Evolutionary conservation across 176 grass and related monocot genomes (phyloP).

Genomic region (Aegilops tauschii): DNA sequence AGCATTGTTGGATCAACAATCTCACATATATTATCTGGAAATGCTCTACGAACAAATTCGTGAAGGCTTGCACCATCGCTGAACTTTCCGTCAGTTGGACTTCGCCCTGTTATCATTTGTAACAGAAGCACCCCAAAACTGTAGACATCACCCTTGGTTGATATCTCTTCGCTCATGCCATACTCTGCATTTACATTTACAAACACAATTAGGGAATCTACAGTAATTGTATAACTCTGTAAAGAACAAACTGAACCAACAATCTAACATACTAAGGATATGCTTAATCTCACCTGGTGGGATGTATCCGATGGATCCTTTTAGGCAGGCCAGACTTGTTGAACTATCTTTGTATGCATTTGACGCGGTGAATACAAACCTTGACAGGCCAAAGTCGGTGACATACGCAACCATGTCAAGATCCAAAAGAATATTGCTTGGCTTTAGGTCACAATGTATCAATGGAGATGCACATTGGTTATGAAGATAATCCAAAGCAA

Average conservation of each 20-base stretch:
- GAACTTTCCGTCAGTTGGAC: slow-evolving; percentile 6
- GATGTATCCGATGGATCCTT: slow-evolving; percentile 56
- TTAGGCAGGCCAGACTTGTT: slow-evolving; percentile 6
- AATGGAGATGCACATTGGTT: slow-evolving; percentile 20
- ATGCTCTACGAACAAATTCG: neutral
- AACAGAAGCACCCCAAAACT: slow-evolving; percentile 36
- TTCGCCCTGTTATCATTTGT: slow-evolving; percentile 20
- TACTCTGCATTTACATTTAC: slow-evolving; percentile 31
- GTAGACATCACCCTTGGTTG: slow-evolving; percentile 31
- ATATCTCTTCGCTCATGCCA: neutral
- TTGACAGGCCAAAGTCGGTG: slow-evolving; percentile 35
- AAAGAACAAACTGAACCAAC: neutral
- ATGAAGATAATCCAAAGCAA: slow-evolving; percentile 55
- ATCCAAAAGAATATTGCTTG: slow-evolving; percentile 49
- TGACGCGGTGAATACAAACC: neutral
- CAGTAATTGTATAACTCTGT: neutral
- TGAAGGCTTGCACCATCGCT: neutral
- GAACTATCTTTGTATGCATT: neutral
- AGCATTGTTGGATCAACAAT: neutral
- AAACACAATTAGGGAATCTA: neutral
- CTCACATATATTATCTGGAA: neutral
- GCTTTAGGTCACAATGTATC: slow-evolving; percentile 49
- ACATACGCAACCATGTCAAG: slow-evolving; percentile 30
- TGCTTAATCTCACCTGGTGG: slow-evolving; percentile 33
- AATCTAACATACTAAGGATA: neutral